These are phyloP conservation scores for Haplosporangium gracile DNA, from an alignment of 192 early-diverging fungal species.

Conservation along the genomic window DNA sequence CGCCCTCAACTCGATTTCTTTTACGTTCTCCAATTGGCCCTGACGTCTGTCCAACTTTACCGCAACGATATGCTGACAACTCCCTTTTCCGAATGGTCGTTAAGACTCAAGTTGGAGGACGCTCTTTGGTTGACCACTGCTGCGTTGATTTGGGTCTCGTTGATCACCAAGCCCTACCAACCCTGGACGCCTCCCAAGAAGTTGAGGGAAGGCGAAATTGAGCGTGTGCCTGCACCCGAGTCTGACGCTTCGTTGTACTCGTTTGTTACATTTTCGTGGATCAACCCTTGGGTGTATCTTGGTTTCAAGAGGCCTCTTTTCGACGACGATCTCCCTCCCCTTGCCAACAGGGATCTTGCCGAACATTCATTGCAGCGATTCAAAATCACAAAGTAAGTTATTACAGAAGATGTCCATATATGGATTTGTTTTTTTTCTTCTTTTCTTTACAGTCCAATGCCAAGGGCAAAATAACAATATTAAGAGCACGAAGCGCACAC, in stretches of 20 bases:
- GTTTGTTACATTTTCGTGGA: conserved; percentile 29
- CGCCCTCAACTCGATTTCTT: conserved; percentile 32
- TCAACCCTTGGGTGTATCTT: conserved; percentile 33
- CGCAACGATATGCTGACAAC: not conserved
- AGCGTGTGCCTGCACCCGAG: not conserved
- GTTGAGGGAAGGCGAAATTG: not conserved
- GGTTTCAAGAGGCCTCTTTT: not conserved
- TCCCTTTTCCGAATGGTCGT: conserved; percentile 7
- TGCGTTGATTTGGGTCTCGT: conserved; percentile 3
- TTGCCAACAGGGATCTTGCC: not conserved
- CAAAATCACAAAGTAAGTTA: not conserved
- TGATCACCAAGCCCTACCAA: conserved; percentile 6
- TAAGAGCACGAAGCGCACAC: not conserved
- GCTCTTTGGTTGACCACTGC: not conserved
- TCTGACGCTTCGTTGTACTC: conserved; percentile 23
- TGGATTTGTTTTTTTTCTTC: not conserved
- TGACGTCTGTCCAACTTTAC: conserved; percentile 17
- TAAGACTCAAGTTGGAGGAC: conserved; percentile 10
- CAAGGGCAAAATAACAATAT: not conserved
- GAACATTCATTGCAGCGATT: not conserved
- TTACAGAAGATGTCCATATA: not conserved
- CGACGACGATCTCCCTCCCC: conserved; percentile 1
- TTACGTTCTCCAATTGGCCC: conserved; percentile 17
- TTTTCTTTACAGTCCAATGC: not conserved
- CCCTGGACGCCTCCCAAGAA: conserved; percentile 6